Conservation (phyloP, 495 filamentous ascomycete genomes). For the Astrothelium subdiscretum region DNA sequence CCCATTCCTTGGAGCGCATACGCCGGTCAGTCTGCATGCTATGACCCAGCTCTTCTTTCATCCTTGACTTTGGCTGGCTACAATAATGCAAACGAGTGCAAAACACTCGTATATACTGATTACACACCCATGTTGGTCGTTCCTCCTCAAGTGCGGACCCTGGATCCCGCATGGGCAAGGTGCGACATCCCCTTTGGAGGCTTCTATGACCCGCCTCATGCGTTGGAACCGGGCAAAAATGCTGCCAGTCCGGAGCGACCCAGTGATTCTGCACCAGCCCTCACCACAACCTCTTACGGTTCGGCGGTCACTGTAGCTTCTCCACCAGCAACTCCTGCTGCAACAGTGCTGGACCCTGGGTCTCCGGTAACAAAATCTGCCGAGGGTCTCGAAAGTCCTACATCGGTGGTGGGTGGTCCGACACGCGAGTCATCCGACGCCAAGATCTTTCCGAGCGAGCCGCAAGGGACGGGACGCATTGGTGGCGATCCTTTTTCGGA, state of each 20-base stretch:
- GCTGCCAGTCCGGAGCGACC: neutral
- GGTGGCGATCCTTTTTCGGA: neutral
- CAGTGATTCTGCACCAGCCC: neutral
- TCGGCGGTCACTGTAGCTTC: neutral
- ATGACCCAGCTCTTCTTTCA: neutral
- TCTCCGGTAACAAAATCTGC: neutral
- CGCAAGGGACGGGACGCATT: neutral
- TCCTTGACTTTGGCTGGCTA: conserved; percentile 1
- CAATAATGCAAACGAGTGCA: neutral
- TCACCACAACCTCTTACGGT: neutral
- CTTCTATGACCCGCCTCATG: conserved; percentile 5
- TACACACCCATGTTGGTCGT: conserved; percentile 7
- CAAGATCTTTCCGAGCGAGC: neutral
- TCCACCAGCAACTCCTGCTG: neutral
- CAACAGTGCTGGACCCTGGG: neutral
- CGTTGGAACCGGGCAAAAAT: neutral
- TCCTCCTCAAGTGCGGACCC: neutral
- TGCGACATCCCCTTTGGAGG: conserved; percentile 6
- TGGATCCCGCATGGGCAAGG: conserved; percentile 2
- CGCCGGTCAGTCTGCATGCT: neutral
- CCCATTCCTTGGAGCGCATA: neutral
- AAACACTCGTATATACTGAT: neutral
- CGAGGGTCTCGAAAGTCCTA: neutral
- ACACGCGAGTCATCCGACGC: neutral
- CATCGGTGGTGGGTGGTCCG: neutral